Base-by-base conservation (phyloP, 129 eudicot species). In the Chrysanthemum seticuspe region DNA sequence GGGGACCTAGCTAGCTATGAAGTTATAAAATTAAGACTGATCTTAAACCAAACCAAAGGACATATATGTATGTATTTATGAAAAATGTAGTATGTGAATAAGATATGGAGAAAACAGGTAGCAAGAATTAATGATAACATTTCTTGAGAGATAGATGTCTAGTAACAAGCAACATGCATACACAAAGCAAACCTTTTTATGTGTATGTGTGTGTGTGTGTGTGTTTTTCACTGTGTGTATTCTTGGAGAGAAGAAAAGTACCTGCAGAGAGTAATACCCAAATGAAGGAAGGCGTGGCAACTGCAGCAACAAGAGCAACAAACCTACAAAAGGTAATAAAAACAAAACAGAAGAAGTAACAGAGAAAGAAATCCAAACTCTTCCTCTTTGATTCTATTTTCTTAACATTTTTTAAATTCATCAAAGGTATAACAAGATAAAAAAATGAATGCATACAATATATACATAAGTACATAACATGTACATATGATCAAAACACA, bases 251-350 rank as follows among this genome's bases (percentile, higher is more conserved):
- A 70, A 55, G 71, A 51, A 34, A 77, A 63, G 77, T 71, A 78
- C 77, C 73, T 52, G 63, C 53, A 31, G 71, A 59, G 69, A 68
- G 52, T 66, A 73, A 76, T 45, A 51, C 44, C 68, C 60, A 76
- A 76, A 58, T 36, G 48, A 64, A 64, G 80, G 54, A 81, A 54
- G 80, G 27, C 72, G 78, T 80, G 82, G 70, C 85, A 81, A 76
- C 68, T 62, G 59, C 76, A 86, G 83, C 82, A 66, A 79, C 80
- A 61, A 80, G 81, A 83, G 78, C 75, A 80, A 81, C 75, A 74
- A 80, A 76, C 83, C 86, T 78, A 82, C 84, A 75, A 78, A 83
- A 36, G 79, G 64, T 65, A 86, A 80, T 80, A 77, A 78, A 80
- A 83, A 80, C 83, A 80, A 77, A 83, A 77, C 49, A 73, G 76